Percentiles rank a stretch among this genome's conserved stretches.
Conservation (phyloP, 75 land plant genomes). For the Sequoia sempervirens region DNA sequence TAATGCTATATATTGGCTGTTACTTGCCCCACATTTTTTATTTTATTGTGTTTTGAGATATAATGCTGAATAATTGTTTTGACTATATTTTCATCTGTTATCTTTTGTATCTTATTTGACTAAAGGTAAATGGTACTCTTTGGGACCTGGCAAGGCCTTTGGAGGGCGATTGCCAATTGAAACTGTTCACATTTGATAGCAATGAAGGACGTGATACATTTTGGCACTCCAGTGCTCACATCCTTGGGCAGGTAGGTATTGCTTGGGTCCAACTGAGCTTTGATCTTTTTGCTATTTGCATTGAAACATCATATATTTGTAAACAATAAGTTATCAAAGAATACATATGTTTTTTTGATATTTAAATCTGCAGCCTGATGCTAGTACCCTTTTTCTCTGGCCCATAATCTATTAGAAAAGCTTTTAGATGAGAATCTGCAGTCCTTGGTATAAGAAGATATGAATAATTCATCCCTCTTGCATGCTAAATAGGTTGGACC, state of each 20-base stretch:
- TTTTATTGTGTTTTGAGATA: not conserved
- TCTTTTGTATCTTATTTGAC: not conserved
- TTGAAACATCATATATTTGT: not conserved
- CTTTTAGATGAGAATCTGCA: not conserved
- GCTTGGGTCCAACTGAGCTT: not conserved
- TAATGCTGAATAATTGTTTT: not conserved
- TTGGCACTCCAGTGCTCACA: slow-evolving; percentile 99
- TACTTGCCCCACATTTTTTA: not conserved
- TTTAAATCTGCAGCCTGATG: not conserved
- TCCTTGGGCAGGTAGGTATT: slow-evolving; percentile 82
- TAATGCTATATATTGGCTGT: not conserved
- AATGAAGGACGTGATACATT: slow-evolving; percentile 97
- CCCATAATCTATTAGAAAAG: not conserved
- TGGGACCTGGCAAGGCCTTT: slow-evolving; percentile 95
- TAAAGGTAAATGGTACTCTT: slow-evolving; percentile 73
- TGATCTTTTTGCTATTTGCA: not conserved
- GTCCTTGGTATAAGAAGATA: not conserved
- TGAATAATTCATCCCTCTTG: not conserved
- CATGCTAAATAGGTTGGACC: not conserved
- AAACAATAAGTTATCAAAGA: not conserved
- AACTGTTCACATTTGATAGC: slow-evolving; percentile 66
- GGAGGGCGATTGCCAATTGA: slow-evolving; percentile 78
- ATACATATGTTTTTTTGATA: not conserved
- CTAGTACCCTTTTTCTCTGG: not conserved
- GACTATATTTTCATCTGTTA: not conserved